Conservation (phyloP, 805 yeast species). For the Kluyveromyces wickerhamii region DNA sequence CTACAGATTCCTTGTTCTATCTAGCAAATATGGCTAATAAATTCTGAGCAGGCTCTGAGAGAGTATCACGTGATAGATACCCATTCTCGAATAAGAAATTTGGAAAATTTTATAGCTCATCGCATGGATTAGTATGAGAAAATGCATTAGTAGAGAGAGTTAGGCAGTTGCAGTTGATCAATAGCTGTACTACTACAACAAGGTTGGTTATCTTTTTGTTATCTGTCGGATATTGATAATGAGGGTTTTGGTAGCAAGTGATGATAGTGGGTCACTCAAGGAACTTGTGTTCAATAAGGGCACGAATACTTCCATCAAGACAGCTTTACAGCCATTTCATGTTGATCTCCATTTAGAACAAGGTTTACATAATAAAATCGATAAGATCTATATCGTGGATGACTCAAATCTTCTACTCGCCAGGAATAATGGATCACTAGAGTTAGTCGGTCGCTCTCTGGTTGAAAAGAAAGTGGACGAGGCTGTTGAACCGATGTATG, state of each 20-base stretch:
- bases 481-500: constrained; percentile 12
- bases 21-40: too few species aligned
- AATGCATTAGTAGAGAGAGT: too few species aligned
- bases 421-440: constrained; percentile 38
- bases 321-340: constrained; percentile 54
- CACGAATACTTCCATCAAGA: constrained; percentile 71
- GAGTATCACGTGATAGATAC: too few species aligned
- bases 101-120: constrained; percentile 12
- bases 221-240: too few species aligned
- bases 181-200: too few species aligned
- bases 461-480: constrained; percentile 5
- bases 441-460: constrained; percentile 23
- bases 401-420: constrained; percentile 33
- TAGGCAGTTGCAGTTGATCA: too few species aligned
- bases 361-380: constrained; percentile 34
- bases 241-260: constrained; percentile 58
- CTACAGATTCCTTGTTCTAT: too few species aligned
- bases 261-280: constrained; percentile 59
- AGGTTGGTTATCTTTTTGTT: too few species aligned
- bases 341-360: constrained; percentile 37
- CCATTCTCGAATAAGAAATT: too few species aligned
- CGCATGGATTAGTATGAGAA: constrained; percentile 12
- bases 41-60: too few species aligned
- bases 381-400: constrained; percentile 30
- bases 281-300: constrained; percentile 58